phyloP scores from a whole-genome alignment of 495 filamentous ascomycete genomes.

The Hyphodiscus hymeniophilus region DNA sequence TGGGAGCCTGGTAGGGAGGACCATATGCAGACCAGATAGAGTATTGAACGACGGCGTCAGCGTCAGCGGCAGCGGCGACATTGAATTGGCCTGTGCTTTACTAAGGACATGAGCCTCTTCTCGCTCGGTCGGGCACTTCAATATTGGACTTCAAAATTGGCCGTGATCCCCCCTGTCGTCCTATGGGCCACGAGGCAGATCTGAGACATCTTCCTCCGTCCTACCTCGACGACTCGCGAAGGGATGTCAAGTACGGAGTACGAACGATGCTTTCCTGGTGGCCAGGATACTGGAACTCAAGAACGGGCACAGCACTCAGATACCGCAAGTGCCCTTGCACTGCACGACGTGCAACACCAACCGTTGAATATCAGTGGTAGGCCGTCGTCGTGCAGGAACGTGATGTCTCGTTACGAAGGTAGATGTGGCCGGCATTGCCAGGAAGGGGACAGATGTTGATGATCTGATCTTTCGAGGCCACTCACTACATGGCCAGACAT shows the following conservation, averaged over 20 bases:
- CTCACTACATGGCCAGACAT: neutral
- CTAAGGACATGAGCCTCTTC: constrained; percentile 1
- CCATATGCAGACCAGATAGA: neutral
- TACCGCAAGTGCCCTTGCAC: neutral
- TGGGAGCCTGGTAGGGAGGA: neutral
- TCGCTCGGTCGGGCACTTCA: neutral
- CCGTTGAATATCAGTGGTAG: neutral
- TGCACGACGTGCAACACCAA: neutral
- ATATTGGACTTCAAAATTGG: neutral
- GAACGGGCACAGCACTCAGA: constrained; percentile 4
- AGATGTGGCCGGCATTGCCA: neutral
- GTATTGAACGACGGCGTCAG: neutral
- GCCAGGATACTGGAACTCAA: constrained; percentile 1
- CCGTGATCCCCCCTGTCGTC: neutral
- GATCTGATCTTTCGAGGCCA: no score
- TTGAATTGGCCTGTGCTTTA: constrained; percentile 11
- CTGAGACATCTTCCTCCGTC: neutral
- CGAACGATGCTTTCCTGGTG: neutral
- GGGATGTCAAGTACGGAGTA: no score
- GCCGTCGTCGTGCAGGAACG: neutral
- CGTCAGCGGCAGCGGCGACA: neutral
- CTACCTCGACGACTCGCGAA: constrained; percentile 6
- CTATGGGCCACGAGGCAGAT: neutral
- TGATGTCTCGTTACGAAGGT: neutral
- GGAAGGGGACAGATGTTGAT: no score